Conservation (phyloP, 257 asterid species). For the Phtheirospermum japonicum region DNA sequence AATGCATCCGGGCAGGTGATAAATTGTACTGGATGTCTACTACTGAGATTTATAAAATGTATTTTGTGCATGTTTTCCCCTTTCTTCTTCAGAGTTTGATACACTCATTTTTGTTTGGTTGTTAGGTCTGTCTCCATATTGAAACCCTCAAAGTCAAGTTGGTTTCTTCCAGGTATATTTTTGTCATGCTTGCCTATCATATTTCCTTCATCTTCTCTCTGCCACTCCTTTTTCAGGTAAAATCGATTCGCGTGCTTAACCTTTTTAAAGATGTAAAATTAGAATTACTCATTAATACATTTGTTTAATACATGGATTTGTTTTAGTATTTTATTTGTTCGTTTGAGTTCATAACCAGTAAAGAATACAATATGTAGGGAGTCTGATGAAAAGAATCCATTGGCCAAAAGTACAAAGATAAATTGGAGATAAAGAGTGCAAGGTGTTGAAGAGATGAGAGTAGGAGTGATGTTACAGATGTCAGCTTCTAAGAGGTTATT, state of each 20-base stretch:
- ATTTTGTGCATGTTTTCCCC: conserved; percentile 14
- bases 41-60: conserved; percentile 15
- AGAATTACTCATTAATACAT: neutral
- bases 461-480: conserved; percentile 31
- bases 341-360: conserved; percentile 18
- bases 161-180: conserved; percentile 53
- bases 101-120: conserved; percentile 29
- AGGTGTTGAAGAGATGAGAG: conserved; percentile 27
- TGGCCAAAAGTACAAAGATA: conserved; percentile 17
- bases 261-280: no score
- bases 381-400: neutral
- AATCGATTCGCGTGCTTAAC: neutral
- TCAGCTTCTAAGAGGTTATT: conserved; percentile 34
- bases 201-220: neutral
- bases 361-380: conserved; percentile 22
- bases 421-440: conserved; percentile 29
- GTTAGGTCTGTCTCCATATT: conserved; percentile 84
- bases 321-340: conserved; percentile 4
- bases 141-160: conserved; percentile 52
- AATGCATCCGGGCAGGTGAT: conserved; percentile 88
- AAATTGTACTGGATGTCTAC: conserved; percentile 10
- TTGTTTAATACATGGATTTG: neutral
- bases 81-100: conserved; percentile 16
- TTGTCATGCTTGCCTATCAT: conserved; percentile 12
- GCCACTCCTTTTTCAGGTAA: neutral